A percentile compares a stretch with the other conserved stretches of the same genome.
These are phyloP conservation scores for Ogataea siamensis DNA, from an alignment of 805 yeast genomes.

Conservation along the genomic window DNA sequence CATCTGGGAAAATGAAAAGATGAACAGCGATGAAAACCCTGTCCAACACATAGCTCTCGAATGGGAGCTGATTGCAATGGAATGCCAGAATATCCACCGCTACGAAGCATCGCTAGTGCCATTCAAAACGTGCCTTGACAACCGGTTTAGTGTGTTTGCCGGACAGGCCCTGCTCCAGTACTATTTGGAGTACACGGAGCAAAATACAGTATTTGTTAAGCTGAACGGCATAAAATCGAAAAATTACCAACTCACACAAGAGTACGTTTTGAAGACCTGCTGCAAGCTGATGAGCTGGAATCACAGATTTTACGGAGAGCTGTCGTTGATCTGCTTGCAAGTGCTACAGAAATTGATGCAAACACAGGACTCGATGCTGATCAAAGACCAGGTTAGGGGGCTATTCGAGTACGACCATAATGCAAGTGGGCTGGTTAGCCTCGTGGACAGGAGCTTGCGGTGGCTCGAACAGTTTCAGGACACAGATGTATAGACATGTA, in stretches of 20 bases:
- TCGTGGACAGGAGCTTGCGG: constrained; percentile 29
- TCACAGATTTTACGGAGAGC: constrained; percentile 62
- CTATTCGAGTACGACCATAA: constrained; percentile 31
- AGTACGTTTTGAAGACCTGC: constrained; percentile 41
- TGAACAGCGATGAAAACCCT: constrained; percentile 21
- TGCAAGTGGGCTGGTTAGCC: constrained; percentile 18
- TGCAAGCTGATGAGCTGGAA: constrained; percentile 59
- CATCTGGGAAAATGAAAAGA: constrained; percentile 42
- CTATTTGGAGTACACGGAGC: constrained; percentile 31
- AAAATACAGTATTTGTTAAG: constrained; percentile 24
- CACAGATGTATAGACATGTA: constrained; percentile 5
- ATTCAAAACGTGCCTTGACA: constrained; percentile 50
- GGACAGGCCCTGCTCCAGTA: constrained; percentile 49
- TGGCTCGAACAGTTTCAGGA: constrained; percentile 33
- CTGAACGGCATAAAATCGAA: constrained; percentile 24
- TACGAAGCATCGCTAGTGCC: constrained; percentile 51
- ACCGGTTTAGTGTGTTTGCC: constrained; percentile 62
- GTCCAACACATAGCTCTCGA: constrained; percentile 61
- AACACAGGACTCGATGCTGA: constrained; percentile 36
- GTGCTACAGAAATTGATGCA: constrained; percentile 39
- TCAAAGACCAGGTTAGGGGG: constrained; percentile 40
- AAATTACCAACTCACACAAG: constrained; percentile 28
- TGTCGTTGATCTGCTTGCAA: constrained; percentile 43
- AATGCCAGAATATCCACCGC: constrained; percentile 47
- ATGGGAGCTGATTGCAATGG: constrained; percentile 70